Conservation (phyloP, 805 yeast species). For the Geotrichum ghanense region DNA sequence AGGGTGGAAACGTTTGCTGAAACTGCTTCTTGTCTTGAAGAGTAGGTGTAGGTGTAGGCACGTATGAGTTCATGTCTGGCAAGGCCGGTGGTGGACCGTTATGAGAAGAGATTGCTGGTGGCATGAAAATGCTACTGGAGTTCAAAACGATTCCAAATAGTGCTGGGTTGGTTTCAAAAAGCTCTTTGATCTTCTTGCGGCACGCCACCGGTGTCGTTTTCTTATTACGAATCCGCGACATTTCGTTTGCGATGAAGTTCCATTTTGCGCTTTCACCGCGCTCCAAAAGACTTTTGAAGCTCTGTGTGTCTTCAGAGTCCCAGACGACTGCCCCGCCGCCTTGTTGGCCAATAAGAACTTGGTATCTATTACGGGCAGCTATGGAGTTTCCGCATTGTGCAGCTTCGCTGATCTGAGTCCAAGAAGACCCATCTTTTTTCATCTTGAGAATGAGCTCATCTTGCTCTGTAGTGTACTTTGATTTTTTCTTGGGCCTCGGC, state of each 20-base stretch:
- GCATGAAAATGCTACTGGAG: no score
- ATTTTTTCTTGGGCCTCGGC: conserved; percentile 45
- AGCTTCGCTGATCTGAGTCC: conserved; percentile 63
- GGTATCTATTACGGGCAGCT: conserved; percentile 70
- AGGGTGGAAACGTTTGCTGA: no score
- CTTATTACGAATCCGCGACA: conserved; percentile 42
- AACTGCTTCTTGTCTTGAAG: no score
- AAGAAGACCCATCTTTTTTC: conserved; percentile 51
- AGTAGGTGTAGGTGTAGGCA: no score
- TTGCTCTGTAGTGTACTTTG: conserved; percentile 61
- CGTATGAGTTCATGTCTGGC: no score
- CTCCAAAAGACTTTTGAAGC: conserved; percentile 43
- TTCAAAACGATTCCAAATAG: conserved; percentile 54
- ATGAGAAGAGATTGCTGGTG: no score
- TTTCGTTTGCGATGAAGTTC: conserved; percentile 48
- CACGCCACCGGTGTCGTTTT: conserved; percentile 42
- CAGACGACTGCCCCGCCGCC: conserved; percentile 62
- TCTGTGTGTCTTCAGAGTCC: conserved; percentile 44
- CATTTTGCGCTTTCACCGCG: conserved; percentile 63
- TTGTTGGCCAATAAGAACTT: conserved; percentile 73
- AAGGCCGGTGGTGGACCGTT: no score
- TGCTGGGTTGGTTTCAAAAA: conserved; percentile 46
- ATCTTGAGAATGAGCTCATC: conserved; percentile 51
- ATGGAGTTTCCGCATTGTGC: conserved; percentile 54
- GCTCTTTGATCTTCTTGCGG: conserved; percentile 38